Evolutionary conservation across 1,284 basidiomycete species (phyloP).

Genomic region (Neotropicomus parvogracilis): DNA sequence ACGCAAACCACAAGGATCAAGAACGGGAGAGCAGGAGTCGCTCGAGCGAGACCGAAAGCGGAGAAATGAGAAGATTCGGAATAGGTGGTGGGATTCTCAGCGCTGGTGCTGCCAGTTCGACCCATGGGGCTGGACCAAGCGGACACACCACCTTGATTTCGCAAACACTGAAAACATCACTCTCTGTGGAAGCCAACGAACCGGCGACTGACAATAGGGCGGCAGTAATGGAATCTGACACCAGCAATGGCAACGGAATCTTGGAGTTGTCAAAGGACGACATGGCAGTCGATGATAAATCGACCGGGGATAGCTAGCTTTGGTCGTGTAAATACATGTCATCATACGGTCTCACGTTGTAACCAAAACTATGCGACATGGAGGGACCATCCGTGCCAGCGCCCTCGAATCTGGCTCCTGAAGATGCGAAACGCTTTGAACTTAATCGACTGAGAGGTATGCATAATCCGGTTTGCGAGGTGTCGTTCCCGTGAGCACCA

Average conservation of each 20-base stretch:
- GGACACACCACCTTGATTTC: constrained; percentile 52
- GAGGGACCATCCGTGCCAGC: constrained; percentile 3
- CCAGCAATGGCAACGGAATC: constrained; percentile 14
- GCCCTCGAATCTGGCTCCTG: constrained; percentile 27
- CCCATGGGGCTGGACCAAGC: constrained; percentile 71
- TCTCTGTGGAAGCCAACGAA: constrained; percentile 48
- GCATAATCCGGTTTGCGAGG: constrained; percentile 1
- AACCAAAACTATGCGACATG: constrained; percentile 11
- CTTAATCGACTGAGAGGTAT: constrained; percentile 53
- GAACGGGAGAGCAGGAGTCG: constrained; percentile 42
- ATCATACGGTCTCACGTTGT: too few species aligned
- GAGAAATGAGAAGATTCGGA: constrained; percentile 55
- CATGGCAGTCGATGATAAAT: constrained; percentile 26
- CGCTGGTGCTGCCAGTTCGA: constrained; percentile 49
- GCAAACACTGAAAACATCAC: constrained; percentile 40
- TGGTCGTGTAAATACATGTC: constrained; percentile 19
- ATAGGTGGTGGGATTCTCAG: constrained; percentile 68
- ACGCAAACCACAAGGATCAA: constrained; percentile 51
- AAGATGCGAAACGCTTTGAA: constrained; percentile 38
- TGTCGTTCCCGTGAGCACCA: constrained; percentile 14
- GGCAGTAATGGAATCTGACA: constrained; percentile 21
- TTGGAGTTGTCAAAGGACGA: constrained; percentile 23
- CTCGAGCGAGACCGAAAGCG: constrained; percentile 37
- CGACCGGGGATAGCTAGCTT: constrained; percentile 8
- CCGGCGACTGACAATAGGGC: constrained; percentile 28